Evolutionary conservation across 257 asterid genomes (phyloP), one percentile per base, ranked within the genome.

Genomic region (Solanum bulbocastanum): DNA sequence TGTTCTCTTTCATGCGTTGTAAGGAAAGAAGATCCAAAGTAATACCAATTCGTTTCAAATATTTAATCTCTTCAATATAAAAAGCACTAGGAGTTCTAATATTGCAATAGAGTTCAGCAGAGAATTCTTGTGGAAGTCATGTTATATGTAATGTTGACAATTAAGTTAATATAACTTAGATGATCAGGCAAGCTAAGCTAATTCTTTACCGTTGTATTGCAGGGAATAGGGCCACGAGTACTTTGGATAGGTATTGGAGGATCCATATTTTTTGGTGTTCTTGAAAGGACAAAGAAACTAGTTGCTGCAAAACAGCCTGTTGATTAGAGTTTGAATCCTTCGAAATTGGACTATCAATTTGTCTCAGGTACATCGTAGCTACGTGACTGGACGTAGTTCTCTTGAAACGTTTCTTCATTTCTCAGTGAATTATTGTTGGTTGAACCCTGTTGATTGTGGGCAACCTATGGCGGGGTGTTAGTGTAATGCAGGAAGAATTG

Each of bases 221-320:
- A 93, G 97, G 97, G 97, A 4, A 76, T 94, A 35, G 97, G 97
- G 4, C 92, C 95, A 13, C 89, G 96, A 89, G 94, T 94, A 81
- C 88, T 93, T 86, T 94, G 97, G 97, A 92, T 94, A 87, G 97
- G 97, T 25, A 88, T 94, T 2, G 96, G 97, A 36, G 96, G 96
- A 87, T 93, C 93, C 25, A 94, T 94, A 87, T 94, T 94, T 87
- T 94, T 94, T 49, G 91, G 94, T 49, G 94, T 93, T 40, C 95
- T 94, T 83, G 96, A 94, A 91, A 93, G 89, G 88, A 88, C 95
- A 13, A 94, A 94, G 85, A 90, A 85, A 40, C 37, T 92, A 62
- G 93, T 94, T n/a, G 87, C 93, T 58, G 89, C 87, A 2, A 91
- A 85, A 68, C 89, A 72, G 62, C 90, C 90, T 42, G 74, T 40